These are phyloP conservation scores for Davidsoniella australis DNA, from an alignment of 2,329 filamentous ascomycete genomes.

Conservation along the genomic window DNA sequence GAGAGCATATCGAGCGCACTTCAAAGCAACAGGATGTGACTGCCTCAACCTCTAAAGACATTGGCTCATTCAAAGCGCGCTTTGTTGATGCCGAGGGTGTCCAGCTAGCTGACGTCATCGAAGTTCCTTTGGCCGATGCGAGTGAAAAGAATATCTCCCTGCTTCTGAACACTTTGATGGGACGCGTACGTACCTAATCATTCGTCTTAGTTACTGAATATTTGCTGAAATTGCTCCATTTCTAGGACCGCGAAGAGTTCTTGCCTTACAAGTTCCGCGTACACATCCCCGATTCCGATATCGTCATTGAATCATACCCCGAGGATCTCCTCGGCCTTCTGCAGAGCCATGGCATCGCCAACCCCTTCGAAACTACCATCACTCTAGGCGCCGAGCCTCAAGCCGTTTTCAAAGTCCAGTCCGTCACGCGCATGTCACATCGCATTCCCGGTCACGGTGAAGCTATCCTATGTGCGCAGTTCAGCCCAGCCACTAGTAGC, in stretches of 20 bases:
- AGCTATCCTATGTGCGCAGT: slow-evolving; percentile 71
- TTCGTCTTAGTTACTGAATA: neutral
- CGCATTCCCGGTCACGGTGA: slow-evolving; percentile 83
- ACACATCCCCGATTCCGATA: slow-evolving; percentile 35
- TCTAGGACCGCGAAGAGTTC: slow-evolving; percentile 37
- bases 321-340: slow-evolving; percentile 36
- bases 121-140: slow-evolving; percentile 69
- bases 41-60: slow-evolving; percentile 46
- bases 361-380: slow-evolving; percentile 38
- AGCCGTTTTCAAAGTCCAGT: slow-evolving; percentile 83
- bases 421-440: slow-evolving; percentile 77
- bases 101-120: slow-evolving; percentile 51
- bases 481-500: slow-evolving; percentile 62
- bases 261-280: slow-evolving; percentile 45
- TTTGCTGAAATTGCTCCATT: neutral
- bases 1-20: slow-evolving; percentile 54
- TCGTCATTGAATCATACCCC: slow-evolving; percentile 39
- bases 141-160: slow-evolving; percentile 79
- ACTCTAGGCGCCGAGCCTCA: slow-evolving; percentile 56
- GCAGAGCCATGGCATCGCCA: slow-evolving; percentile 37
- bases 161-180: slow-evolving; percentile 69
- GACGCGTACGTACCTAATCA: slow-evolving; percentile 35
- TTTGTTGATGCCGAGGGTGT: slow-evolving; percentile 70
- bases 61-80: slow-evolving; percentile 67
- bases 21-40: slow-evolving; percentile 60